Evolutionary conservation across 768 basidiomycete genomes (phyloP), one percentile per base, ranked within the genome.

Genomic region (Coprinopsis sp.): DNA sequence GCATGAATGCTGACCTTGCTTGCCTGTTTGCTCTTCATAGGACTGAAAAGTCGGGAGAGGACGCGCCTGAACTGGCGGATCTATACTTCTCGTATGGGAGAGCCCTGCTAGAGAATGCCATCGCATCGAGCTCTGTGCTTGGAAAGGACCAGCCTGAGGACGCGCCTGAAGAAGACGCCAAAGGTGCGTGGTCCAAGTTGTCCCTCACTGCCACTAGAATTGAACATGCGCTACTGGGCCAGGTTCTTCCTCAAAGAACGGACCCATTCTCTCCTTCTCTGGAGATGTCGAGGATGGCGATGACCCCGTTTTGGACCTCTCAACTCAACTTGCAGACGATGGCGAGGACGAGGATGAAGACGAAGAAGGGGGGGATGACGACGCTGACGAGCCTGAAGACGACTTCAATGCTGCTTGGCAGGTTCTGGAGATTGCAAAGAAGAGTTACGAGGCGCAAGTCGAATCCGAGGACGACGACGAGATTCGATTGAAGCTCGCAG

Each of bases 341-440:
- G 75, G 67, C 4, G 76, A 70, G 1, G 76, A 74, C 6, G 76
- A 73, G 11, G 77, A 67, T 1, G 81, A 70, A 0, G 79, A 71
- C 0, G 81, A 74, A 0, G 78, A 72, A 3, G 81, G 76, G 6
- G 80, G 69, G 1, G 82, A 75, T 7, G 87, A 69, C 2, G 86
- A 80, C 3, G 87, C 83, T 11, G 87, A 62, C 3, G 91, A 89
- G 56, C 91, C 90, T 0, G 95, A 96, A 57, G 96, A 99, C 55
- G 96, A 98, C 58, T 96, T 96, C 64, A 96, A 95, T 54, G 91
- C 91, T 21, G 92, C 96, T 11, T 99, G 95, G 93, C 90, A 96
- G 60, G 85, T 95, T 2, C 73, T 99, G n/a, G 96, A 99, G 55
- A 81, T 95, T 46, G 94, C 95, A 18, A 76, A 94, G 31, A 80